Conservation (phyloP, 768 basidiomycete species). For the Kwoniella heveanensis region DNA sequence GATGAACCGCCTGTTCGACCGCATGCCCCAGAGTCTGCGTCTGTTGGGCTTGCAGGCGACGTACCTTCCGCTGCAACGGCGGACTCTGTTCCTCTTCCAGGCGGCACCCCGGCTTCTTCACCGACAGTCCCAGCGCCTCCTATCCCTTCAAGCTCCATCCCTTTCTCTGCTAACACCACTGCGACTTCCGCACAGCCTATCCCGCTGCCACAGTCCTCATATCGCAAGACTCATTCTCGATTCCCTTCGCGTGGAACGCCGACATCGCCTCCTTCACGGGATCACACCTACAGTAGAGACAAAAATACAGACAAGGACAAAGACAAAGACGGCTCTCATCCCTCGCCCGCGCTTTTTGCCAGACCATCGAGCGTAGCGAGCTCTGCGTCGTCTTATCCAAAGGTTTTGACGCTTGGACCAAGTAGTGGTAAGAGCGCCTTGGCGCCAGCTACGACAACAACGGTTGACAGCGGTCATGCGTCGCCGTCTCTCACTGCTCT, state of each 20-base stretch:
- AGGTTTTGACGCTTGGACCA: slow-evolving; percentile 11
- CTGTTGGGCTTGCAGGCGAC: not conserved
- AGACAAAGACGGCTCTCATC: not conserved
- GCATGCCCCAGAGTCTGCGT: not conserved
- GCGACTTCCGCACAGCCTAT: not conserved
- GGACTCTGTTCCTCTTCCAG: not conserved
- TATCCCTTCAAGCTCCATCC: too few relatives aligned
- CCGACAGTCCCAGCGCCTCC: slow-evolving; percentile 1
- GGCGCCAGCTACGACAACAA: slow-evolving; percentile 39
- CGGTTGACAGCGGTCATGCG: slow-evolving; percentile 8
- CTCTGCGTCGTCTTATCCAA: slow-evolving; percentile 29
- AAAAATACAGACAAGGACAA: too few relatives aligned
- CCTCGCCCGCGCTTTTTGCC: slow-evolving; percentile 22
- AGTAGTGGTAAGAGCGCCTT: slow-evolving; percentile 14
- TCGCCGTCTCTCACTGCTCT: not conserved
- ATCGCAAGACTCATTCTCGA: slow-evolving; percentile 13
- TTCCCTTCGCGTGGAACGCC: slow-evolving; percentile 4
- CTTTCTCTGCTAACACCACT: too few relatives aligned
- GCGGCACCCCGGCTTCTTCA: not conserved
- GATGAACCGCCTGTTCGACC: not conserved
- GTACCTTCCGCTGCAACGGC: not conserved
- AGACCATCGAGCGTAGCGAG: slow-evolving; percentile 35
- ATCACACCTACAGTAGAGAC: not conserved
- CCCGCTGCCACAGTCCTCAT: not conserved
- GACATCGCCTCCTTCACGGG: slow-evolving; percentile 7